These are phyloP conservation scores for Pouteria glomerata DNA, from an alignment of 148 eudicot species.

Conservation along the genomic window DNA sequence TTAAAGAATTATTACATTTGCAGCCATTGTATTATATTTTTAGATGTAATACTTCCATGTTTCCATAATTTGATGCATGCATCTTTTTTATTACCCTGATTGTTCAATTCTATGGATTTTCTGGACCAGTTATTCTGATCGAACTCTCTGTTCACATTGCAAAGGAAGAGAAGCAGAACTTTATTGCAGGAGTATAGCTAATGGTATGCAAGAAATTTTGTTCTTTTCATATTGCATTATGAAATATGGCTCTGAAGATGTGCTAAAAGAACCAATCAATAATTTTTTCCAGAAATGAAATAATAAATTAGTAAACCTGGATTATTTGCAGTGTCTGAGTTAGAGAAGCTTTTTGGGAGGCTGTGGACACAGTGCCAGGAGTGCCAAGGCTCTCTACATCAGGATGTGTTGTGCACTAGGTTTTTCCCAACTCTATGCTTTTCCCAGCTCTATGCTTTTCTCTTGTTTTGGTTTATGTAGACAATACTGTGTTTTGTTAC, in stretches of 20 bases:
- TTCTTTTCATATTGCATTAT: neutral
- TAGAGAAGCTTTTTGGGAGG: conserved; percentile 88
- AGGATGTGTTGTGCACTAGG: conserved; percentile 99
- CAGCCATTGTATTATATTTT: neutral
- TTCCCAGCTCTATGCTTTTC: neutral
- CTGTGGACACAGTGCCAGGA: conserved; percentile 99
- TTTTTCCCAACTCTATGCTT: conserved; percentile 27
- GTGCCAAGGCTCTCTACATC: conserved; percentile 99
- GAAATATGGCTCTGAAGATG: neutral
- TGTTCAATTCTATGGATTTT: neutral
- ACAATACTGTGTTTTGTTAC: neutral
- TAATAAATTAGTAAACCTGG: neutral
- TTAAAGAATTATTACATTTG: neutral
- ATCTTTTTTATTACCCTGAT: neutral
- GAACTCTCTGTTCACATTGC: conserved; percentile 86
- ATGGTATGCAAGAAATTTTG: conserved; percentile 36
- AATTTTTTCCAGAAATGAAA: neutral
- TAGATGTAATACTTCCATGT: neutral
- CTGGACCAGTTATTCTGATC: conserved; percentile 56
- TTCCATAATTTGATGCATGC: neutral
- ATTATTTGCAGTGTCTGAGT: conserved; percentile 66
- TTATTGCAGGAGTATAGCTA: conserved; percentile 81
- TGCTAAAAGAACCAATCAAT: neutral
- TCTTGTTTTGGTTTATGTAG: neutral
- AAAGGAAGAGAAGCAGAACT: conserved; percentile 98